A percentile compares a stretch with the other conserved stretches of the same genome.
Conservation (phyloP, 2,329 filamentous ascomycete genomes). For the Exophiala xenobiotica region DNA sequence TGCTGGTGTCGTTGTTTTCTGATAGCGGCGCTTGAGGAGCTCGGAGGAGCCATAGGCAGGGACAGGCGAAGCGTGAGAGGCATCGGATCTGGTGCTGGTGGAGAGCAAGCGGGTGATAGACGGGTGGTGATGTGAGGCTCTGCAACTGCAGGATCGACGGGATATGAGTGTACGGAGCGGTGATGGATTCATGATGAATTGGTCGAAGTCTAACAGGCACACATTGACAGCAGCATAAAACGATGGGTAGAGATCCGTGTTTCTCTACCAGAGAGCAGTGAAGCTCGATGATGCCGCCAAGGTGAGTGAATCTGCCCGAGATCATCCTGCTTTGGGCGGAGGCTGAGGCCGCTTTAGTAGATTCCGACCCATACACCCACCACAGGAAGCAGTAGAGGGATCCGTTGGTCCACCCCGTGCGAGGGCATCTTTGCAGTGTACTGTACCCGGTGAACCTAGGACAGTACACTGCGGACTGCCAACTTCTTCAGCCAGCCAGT, state of each 20-base stretch:
- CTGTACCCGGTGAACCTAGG: too few relatives aligned
- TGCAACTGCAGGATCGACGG: constrained; percentile 21
- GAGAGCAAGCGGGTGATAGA: constrained; percentile 15
- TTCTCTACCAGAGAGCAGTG: too few relatives aligned
- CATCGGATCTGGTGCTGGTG: constrained; percentile 16
- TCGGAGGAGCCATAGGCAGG: constrained; percentile 23
- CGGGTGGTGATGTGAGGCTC: neutral
- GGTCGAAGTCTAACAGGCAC: neutral
- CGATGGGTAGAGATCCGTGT: too few relatives aligned
- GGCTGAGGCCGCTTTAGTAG: too few relatives aligned
- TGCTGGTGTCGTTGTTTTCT: constrained; percentile 10
- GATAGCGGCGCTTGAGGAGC: constrained; percentile 25
- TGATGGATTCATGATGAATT: constrained; percentile 19
- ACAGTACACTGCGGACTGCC: too few relatives aligned
- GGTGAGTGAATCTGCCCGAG: neutral
- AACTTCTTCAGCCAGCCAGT: too few relatives aligned
- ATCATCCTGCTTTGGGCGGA: too few relatives aligned
- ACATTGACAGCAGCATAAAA: too few relatives aligned
- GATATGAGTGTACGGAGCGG: constrained; percentile 22
- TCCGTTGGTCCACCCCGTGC: too few relatives aligned
- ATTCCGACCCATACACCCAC: too few relatives aligned
- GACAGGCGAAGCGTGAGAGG: constrained; percentile 8
- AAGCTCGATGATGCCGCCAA: neutral
- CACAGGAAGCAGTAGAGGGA: too few relatives aligned
- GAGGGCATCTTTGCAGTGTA: too few relatives aligned